These are phyloP conservation scores for Oryza brachyantha DNA, from an alignment of 176 grass and related monocot genomes.

Conservation along the genomic window DNA sequence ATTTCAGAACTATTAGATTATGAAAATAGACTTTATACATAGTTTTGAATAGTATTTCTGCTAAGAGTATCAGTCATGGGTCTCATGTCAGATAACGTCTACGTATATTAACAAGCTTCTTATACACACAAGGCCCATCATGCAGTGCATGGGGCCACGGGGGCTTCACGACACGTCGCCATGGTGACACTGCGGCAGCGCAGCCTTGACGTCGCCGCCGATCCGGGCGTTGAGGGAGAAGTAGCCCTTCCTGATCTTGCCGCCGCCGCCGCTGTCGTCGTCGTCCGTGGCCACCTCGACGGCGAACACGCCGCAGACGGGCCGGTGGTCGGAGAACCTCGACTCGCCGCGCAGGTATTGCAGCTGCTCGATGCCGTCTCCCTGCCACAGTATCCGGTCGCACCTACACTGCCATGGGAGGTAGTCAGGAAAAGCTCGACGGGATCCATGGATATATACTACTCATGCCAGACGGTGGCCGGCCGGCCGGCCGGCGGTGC, in stretches of 20 bases:
- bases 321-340: slow-evolving; percentile 92
- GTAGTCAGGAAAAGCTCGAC: neutral
- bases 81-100: neutral
- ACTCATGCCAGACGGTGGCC: neutral
- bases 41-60: too few species aligned
- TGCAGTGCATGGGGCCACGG: too few species aligned
- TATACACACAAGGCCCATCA: neutral
- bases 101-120: neutral
- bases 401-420: slow-evolving; percentile 47
- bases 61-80: neutral
- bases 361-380: slow-evolving; percentile 75
- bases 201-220: slow-evolving; percentile 35
- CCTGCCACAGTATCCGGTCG: slow-evolving; percentile 90
- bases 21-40: too few species aligned
- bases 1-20: too few species aligned
- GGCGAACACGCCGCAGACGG: slow-evolving; percentile 70
- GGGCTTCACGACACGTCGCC: neutral
- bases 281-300: slow-evolving; percentile 42
- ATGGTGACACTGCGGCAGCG: slow-evolving; percentile 28
- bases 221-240: slow-evolving; percentile 37
- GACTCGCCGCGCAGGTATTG: slow-evolving; percentile 89
- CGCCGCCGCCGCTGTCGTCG: neutral
- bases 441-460: neutral
- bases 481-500: neutral
- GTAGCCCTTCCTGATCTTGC: slow-evolving; percentile 55